Conservation (phyloP, 805 yeast genomes). For the Cyberlindnera samutprakarnensis region DNA sequence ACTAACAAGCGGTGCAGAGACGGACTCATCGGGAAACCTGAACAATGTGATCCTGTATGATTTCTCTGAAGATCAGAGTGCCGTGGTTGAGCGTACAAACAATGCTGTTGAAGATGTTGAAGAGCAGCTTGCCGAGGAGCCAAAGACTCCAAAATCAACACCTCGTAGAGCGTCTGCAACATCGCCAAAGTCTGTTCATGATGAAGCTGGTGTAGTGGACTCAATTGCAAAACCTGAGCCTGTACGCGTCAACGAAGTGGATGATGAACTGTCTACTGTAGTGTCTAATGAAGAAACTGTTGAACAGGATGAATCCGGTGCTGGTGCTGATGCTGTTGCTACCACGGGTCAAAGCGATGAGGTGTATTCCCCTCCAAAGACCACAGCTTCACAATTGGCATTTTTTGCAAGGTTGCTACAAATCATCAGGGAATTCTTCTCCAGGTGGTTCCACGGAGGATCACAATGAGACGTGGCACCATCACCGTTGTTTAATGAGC, state of each 20-base stretch:
- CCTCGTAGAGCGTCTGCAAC: slow-evolving; percentile 6
- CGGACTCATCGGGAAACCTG: slow-evolving; percentile 29
- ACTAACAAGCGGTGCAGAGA: slow-evolving; percentile 20
- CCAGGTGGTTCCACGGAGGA: slow-evolving; percentile 13
- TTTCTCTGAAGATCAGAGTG: slow-evolving; percentile 1
- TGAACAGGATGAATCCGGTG: too few species aligned
- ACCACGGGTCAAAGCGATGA: too few species aligned
- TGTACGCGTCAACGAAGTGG: too few species aligned
- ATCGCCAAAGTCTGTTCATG: background rate
- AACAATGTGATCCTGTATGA: slow-evolving; percentile 28
- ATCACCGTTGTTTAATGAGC: too few species aligned
- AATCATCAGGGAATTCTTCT: slow-evolving; percentile 19
- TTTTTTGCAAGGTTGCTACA: slow-evolving; percentile 17
- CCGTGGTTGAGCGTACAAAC: slow-evolving; percentile 1
- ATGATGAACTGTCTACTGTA: too few species aligned
- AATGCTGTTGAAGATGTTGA: slow-evolving; percentile 5
- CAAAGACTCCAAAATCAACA: slow-evolving; percentile 25
- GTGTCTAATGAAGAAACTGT: too few species aligned
- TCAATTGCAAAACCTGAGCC: too few species aligned
- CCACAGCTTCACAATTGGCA: slow-evolving; percentile 9
- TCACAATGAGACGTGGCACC: too few species aligned
- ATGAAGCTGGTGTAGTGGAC: too few species aligned
- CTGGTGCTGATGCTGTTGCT: too few species aligned
- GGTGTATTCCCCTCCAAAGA: too few species aligned
- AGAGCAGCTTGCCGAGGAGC: slow-evolving; percentile 11